Evolutionary conservation across 2,329 filamentous ascomycete species (phyloP).

Genomic region (Fusarium coicis): DNA sequence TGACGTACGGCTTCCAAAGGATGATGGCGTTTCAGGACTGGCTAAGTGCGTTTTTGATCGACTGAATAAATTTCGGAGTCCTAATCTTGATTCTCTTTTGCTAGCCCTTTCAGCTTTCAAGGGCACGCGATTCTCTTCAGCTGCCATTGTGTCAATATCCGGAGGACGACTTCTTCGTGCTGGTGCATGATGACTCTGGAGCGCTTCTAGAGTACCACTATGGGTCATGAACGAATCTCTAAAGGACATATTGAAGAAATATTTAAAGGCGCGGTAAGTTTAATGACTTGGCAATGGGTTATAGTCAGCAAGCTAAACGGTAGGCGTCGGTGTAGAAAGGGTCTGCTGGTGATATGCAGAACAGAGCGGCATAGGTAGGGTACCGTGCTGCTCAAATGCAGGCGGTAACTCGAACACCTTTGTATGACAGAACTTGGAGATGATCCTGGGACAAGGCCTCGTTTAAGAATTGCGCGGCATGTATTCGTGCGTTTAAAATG

Average conservation of each 20-base stretch:
- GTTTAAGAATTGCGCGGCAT: constrained; percentile 24
- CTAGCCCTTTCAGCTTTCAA: constrained; percentile 56
- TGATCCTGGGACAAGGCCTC: constrained; percentile 15
- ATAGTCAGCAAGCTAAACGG: constrained; percentile 17
- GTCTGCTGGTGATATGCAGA: constrained; percentile 19
- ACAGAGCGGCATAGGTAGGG: constrained; percentile 30
- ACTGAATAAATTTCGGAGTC: constrained; percentile 62
- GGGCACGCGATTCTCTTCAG: constrained; percentile 53
- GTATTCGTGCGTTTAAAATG: constrained; percentile 22
- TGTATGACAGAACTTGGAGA: constrained; percentile 10
- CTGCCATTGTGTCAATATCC: constrained; percentile 38
- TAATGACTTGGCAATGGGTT: constrained; percentile 4
- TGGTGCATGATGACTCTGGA: constrained; percentile 38
- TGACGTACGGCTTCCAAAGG: constrained; percentile 57
- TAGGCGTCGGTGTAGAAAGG: constrained; percentile 19
- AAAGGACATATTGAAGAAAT: constrained; percentile 30
- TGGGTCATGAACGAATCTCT: constrained; percentile 44
- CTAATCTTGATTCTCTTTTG: constrained; percentile 63
- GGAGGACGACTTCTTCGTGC: constrained; percentile 41
- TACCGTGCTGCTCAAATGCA: constrained; percentile 11
- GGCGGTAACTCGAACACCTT: constrained; percentile 16
- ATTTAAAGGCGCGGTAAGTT: background rate
- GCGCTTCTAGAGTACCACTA: constrained; percentile 37
- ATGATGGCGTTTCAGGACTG: constrained; percentile 44
- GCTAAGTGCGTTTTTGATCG: constrained; percentile 54